Evolutionary conservation across 192 early-diverging fungal genomes (phyloP).

Genomic region (Ambispora gerdemannii): DNA sequence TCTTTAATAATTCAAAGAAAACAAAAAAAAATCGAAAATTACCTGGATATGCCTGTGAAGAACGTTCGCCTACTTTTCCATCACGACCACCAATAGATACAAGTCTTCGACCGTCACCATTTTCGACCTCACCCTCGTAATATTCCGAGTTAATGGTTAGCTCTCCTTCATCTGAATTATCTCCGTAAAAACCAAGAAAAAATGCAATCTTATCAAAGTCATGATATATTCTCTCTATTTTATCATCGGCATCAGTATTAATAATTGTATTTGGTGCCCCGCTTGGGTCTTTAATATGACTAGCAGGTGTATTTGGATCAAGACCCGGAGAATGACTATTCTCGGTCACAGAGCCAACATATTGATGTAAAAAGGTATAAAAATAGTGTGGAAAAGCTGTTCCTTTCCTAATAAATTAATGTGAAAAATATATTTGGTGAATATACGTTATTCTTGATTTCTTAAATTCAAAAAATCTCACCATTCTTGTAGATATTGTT

Average conservation of each 20-base stretch:
- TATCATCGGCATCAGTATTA: constrained; percentile 65
- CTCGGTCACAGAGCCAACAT: constrained; percentile 62
- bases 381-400: constrained; percentile 76
- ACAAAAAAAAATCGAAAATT: neutral
- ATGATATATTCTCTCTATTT: constrained; percentile 69
- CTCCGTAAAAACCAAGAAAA: constrained; percentile 46
- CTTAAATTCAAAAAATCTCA: constrained; percentile 21
- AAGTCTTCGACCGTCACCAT: neutral
- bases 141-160: neutral
- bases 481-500: constrained; percentile 76
- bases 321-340: constrained; percentile 34
- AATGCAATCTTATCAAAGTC: constrained; percentile 71
- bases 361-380: constrained; percentile 70
- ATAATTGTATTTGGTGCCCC: constrained; percentile 17
- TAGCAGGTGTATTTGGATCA: constrained; percentile 22
- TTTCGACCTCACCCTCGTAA: neutral
- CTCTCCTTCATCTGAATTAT: constrained; percentile 7
- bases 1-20: constrained; percentile 27
- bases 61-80: constrained; percentile 25
- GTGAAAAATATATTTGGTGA: neutral
- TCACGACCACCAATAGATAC: neutral
- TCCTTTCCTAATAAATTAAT: constrained; percentile 49
- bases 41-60: neutral
- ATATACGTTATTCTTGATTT: neutral
- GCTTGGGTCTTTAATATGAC: constrained; percentile 21